phyloP scores from a whole-genome alignment of 2,329 filamentous ascomycete species.

The Lasiodiplodia sp. region DNA sequence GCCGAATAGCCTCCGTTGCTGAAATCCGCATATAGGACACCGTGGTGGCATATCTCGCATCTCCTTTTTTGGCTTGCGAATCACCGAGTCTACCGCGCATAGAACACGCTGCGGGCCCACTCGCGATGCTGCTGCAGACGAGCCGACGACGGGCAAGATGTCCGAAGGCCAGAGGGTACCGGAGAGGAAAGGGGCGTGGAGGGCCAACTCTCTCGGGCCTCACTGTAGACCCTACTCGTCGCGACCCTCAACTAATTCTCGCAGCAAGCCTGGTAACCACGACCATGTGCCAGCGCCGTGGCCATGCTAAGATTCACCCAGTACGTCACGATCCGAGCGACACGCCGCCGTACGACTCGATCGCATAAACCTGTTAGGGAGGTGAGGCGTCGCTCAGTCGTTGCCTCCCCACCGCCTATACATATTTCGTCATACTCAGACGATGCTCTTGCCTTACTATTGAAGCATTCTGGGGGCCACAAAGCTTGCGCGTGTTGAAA shows the following conservation, averaged over 20 bases:
- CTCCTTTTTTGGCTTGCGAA: neutral
- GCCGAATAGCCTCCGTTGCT: conserved; percentile 9
- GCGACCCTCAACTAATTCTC: conserved; percentile 20
- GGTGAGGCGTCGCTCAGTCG: conserved; percentile 3
- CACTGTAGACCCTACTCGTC: conserved; percentile 8
- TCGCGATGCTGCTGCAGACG: neutral
- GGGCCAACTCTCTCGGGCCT: conserved; percentile 16
- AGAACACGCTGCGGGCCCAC: conserved; percentile 1
- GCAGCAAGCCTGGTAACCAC: neutral
- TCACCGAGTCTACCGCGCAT: neutral
- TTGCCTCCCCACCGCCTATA: conserved; percentile 11
- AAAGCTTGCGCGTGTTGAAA: neutral
- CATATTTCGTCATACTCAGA: conserved; percentile 15
- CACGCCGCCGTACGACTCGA: conserved; percentile 16
- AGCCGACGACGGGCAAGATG: conserved; percentile 3
- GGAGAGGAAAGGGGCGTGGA: conserved; percentile 13
- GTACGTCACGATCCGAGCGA: conserved; percentile 21
- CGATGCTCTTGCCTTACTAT: neutral
- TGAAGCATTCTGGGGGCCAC: neutral
- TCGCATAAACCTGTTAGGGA: conserved; percentile 5
- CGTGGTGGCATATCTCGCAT: neutral
- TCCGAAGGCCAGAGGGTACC: neutral
- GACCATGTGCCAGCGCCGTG: neutral
- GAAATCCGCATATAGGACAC: conserved; percentile 16
- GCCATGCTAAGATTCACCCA: neutral